Base-by-base conservation (phyloP, 163 green algal species). In the Trebouxiophyceae sp. region DNA sequence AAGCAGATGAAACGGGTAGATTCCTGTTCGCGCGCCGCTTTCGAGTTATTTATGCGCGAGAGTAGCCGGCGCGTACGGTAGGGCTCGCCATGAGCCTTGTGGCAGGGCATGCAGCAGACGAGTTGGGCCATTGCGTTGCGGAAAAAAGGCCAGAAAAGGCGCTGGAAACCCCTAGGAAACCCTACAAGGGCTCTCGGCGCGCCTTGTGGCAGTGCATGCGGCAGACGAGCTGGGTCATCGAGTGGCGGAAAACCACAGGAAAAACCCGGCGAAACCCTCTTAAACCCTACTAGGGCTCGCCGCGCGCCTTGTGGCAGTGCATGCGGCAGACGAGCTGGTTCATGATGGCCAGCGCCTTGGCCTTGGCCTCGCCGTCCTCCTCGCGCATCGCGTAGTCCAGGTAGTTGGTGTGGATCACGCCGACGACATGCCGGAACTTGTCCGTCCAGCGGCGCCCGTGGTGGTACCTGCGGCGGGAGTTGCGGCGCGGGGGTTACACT, bases 351-450 rank as follows among this genome's bases (percentile, higher is more conserved):
- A 84, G 70, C n/a, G 80, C 44, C 34, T 62, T 69, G 34, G 84
- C 81, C 76, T 96, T 96, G 16, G 61, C 4, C 8, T 62, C 58
- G 20, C 69, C 69, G 29, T 56, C 33, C 46, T 71, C 63, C 33
- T 77, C 71, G 22, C 71, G 69, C 27, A 45, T 65, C 5, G 86
- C 91, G 60, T 98, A 98, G 77, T 98, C 93, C 45, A 97, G 77
- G 76, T 98, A 98, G 81, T 98, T 98, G 64, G 92, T 97, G 86
- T 98, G 91, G 72, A 95, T 91, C 26, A 98, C 83, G 29, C 92
- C 92, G 30, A 96, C 82, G 29, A 93, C 84, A 54, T 87, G 81
- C 47, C 81, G 71, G 75, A 97, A 98, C 77, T 93, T 95, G 72
- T 93, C 84, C 29, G 82, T 95, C 92, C 92, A 98, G 33, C 93